Percentiles rank a stretch among this genome's conserved stretches.
These are phyloP conservation scores for Colletotrichum chrysophilum DNA, from an alignment of 2,329 filamentous ascomycete genomes.

Conservation along the genomic window DNA sequence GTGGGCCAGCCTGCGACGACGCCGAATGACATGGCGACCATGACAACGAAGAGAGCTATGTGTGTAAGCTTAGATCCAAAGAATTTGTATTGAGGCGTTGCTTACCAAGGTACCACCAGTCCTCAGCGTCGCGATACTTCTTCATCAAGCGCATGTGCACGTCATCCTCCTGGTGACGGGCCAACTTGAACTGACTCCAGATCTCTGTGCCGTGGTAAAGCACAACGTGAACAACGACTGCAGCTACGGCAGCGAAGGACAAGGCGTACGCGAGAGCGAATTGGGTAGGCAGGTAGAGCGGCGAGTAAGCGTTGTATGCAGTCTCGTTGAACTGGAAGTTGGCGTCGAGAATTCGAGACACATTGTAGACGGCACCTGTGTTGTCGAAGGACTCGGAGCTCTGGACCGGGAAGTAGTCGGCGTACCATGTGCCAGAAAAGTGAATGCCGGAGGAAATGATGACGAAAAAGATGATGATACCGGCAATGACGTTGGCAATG, in stretches of 20 bases:
- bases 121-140: conserved; percentile 63
- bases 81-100: conserved; percentile 19
- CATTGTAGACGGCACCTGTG: conserved; percentile 63
- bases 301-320: conserved; percentile 69
- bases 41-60: conserved; percentile 52
- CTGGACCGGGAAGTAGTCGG: conserved; percentile 67
- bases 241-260: conserved; percentile 70
- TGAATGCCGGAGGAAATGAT: conserved; percentile 63
- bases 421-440: conserved; percentile 61
- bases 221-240: conserved; percentile 61
- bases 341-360: conserved; percentile 61
- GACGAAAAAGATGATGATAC: conserved; percentile 57
- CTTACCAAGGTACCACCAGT: conserved; percentile 64
- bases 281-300: conserved; percentile 67
- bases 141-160: conserved; percentile 67
- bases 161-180: conserved; percentile 61
- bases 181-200: conserved; percentile 58
- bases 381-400: conserved; percentile 69
- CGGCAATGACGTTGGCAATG: conserved; percentile 62
- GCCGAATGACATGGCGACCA: conserved; percentile 59
- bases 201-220: conserved; percentile 63
- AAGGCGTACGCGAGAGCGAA: conserved; percentile 67
- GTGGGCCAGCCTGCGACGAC: conserved; percentile 62
- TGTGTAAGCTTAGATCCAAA: background rate
- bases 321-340: conserved; percentile 64